These are phyloP conservation scores for Rusavskia elegans DNA, from an alignment of 495 filamentous ascomycete genomes.

Conservation along the genomic window DNA sequence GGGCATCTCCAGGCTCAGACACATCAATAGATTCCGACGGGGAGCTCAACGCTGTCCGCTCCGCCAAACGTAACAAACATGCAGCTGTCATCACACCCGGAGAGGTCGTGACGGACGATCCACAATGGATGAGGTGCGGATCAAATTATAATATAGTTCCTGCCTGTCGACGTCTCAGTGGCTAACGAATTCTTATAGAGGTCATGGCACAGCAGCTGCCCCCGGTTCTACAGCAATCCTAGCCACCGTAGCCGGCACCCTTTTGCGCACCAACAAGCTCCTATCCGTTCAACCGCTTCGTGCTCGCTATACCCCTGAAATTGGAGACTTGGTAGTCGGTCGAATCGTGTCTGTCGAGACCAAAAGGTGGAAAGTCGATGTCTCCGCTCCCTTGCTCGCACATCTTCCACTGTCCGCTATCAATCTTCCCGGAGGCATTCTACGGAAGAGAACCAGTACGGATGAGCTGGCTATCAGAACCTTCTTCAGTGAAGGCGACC, in stretches of 20 bases:
- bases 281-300: conserved; percentile 77
- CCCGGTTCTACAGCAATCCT: conserved; percentile 47
- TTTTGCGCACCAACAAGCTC: conserved; percentile 88
- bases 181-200: conserved; percentile 26
- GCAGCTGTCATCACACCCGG: conserved; percentile 69
- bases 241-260: conserved; percentile 72
- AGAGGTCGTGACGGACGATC: conserved; percentile 72
- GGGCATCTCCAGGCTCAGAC: conserved; percentile 27
- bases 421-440: conserved; percentile 86
- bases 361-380: conserved; percentile 84
- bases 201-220: conserved; percentile 65
- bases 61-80: conserved; percentile 23
- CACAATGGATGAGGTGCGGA: conserved; percentile 87
- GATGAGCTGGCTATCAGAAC: conserved; percentile 91
- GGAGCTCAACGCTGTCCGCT: conserved; percentile 32
- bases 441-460: conserved; percentile 76
- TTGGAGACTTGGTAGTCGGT: conserved; percentile 88
- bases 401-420: conserved; percentile 72
- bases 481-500: conserved; percentile 82
- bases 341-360: conserved; percentile 84
- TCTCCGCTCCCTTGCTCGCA: conserved; percentile 68
- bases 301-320: conserved; percentile 88
- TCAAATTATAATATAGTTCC: too few species aligned
- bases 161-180: not conserved
- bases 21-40: conserved; percentile 39